phyloP scores from a whole-genome alignment of 306 rosid genomes.

The Pyrus bretschneideri region DNA sequence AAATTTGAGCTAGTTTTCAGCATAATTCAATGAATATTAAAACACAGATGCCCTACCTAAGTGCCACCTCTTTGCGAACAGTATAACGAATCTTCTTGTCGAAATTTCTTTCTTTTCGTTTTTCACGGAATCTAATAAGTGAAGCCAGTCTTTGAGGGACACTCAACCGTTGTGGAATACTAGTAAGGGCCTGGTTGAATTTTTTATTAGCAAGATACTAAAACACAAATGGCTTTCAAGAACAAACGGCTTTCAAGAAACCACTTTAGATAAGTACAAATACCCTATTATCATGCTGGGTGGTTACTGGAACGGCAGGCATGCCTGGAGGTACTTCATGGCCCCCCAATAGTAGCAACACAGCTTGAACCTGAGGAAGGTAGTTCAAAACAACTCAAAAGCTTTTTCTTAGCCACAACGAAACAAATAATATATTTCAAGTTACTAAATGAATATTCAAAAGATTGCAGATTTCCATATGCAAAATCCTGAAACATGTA shows the following conservation, averaged over 20 bases:
- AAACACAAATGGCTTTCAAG: constrained; percentile 23
- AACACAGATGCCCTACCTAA: constrained; percentile 44
- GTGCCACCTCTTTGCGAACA: constrained; percentile 77
- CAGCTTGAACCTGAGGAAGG: constrained; percentile 69
- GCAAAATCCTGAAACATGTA: not conserved
- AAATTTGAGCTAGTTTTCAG: not conserved
- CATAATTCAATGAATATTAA: not conserved
- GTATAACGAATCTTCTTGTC: constrained; percentile 78
- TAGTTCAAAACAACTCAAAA: constrained; percentile 2
- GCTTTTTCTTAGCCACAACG: not conserved
- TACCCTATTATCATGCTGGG: constrained; percentile 48
- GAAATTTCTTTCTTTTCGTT: constrained; percentile 69
- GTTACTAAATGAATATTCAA: not conserved
- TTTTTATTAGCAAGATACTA: constrained; percentile 35
- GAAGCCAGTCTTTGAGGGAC: constrained; percentile 72
- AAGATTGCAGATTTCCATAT: not conserved
- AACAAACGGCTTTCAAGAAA: constrained; percentile 20
- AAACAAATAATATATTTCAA: not conserved
- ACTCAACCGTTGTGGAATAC: constrained; percentile 46
- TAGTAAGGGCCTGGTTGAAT: constrained; percentile 50
- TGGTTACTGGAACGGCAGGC: constrained; percentile 32
- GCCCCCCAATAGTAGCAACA: constrained; percentile 58
- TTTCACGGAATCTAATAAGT: constrained; percentile 73
- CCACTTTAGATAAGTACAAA: constrained; percentile 23
- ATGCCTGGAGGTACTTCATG: constrained; percentile 48